phyloP scores from a whole-genome alignment of 2,329 filamentous ascomycete genomes.

The Neophaeococcomyces aloes region DNA sequence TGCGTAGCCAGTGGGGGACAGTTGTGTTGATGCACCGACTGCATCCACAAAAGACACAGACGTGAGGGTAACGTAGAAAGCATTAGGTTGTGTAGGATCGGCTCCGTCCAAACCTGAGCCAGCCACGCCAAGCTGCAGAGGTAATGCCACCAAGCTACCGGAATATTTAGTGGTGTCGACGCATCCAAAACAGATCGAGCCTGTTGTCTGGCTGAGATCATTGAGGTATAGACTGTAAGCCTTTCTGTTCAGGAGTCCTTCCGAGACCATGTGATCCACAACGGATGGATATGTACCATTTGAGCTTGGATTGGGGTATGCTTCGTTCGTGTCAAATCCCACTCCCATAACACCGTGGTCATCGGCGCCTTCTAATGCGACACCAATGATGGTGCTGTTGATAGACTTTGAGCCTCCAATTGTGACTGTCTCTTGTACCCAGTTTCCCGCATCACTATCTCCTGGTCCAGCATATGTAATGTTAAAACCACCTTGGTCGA shows the following conservation, averaged over 20 bases:
- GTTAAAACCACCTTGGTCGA: constrained; percentile 15
- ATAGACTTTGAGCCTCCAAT: constrained; percentile 13
- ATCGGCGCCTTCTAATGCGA: constrained; percentile 11
- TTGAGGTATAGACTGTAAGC: constrained; percentile 19
- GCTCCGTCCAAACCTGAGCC: background rate
- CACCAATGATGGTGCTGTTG: constrained; percentile 14
- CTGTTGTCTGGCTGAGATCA: constrained; percentile 12
- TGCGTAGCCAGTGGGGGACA: constrained; percentile 34
- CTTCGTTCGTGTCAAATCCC: constrained; percentile 12
- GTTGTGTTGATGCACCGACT: constrained; percentile 25
- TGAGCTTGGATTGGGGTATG: background rate
- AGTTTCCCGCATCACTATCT: constrained; percentile 16
- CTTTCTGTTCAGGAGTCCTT: constrained; percentile 13
- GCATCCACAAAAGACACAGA: constrained; percentile 36
- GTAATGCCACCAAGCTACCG: constrained; percentile 54
- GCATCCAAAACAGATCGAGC: constrained; percentile 61
- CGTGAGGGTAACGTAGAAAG: constrained; percentile 46
- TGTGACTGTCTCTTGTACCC: constrained; percentile 14
- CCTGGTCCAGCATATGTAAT: constrained; percentile 16
- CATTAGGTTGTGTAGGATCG: constrained; percentile 26
- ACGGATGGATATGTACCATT: constrained; percentile 12
- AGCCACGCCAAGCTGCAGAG: constrained; percentile 25
- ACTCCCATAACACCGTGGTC: constrained; percentile 18
- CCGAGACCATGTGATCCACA: constrained; percentile 14
- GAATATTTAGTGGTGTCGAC: constrained; percentile 56